phyloP scores from a whole-genome alignment of 257 asterid species.

The Knoxia roxburghii region DNA sequence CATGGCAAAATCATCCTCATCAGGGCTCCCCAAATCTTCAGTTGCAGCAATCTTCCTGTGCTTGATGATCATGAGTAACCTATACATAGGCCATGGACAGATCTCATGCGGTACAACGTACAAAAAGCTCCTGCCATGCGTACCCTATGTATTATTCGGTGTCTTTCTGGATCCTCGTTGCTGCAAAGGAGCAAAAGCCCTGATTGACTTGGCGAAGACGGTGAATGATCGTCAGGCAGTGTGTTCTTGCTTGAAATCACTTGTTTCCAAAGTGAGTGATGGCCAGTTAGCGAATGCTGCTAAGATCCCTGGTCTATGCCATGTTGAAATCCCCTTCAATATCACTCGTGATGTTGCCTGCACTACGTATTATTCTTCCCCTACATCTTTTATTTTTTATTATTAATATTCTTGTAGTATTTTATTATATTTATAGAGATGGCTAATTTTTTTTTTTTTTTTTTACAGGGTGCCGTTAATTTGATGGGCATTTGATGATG shows the following conservation, averaged over 20 bases:
- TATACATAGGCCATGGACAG: neutral
- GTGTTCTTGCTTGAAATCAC: neutral
- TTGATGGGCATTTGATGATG: too few species aligned
- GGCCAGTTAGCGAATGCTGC: neutral
- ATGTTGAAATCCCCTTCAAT: neutral
- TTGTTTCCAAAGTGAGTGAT: neutral
- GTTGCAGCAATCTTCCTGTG: neutral
- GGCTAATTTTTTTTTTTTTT: too few species aligned
- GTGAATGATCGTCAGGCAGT: neutral
- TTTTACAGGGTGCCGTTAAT: too few species aligned
- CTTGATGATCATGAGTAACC: neutral
- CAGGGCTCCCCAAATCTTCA: neutral
- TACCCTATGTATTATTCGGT: neutral
- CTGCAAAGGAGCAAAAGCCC: neutral
- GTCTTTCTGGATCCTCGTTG: neutral
- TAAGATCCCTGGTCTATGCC: neutral
- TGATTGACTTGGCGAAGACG: neutral
- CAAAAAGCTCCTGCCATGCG: neutral
- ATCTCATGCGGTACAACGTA: neutral
- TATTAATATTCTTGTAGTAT: too few species aligned
- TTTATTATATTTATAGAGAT: too few species aligned
- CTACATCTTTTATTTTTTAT: too few species aligned
- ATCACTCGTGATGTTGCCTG: conserved; percentile 4
- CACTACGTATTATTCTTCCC: neutral
- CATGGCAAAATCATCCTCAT: neutral